Conservation (phyloP, 2,329 filamentous ascomycete genomes). For the Colletotrichum salicis region DNA sequence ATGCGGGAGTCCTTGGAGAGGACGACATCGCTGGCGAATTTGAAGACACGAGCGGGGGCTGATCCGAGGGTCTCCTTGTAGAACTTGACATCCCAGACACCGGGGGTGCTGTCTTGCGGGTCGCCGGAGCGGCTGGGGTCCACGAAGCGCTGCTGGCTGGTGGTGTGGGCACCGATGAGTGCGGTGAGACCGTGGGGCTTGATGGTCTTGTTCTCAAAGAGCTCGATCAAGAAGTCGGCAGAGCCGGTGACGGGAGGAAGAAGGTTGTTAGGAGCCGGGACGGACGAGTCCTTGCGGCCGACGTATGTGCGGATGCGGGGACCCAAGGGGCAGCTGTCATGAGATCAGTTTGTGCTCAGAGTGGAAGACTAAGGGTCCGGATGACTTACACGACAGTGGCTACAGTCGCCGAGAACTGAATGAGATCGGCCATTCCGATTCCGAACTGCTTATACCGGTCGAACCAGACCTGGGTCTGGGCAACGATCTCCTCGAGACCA, state of each 20-base stretch:
- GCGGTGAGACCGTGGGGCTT: constrained; percentile 60
- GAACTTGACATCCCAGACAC: constrained; percentile 64
- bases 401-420: constrained; percentile 62
- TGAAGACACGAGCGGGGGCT: constrained; percentile 49
- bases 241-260: constrained; percentile 55
- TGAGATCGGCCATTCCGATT: constrained; percentile 63
- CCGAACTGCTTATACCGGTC: constrained; percentile 48
- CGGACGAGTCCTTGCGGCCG: constrained; percentile 58
- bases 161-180: constrained; percentile 65
- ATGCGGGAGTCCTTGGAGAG: constrained; percentile 51
- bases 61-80: constrained; percentile 54
- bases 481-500: constrained; percentile 57
- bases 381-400: constrained; percentile 53
- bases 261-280: constrained; percentile 50
- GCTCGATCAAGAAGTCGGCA: constrained; percentile 56
- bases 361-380: background rate
- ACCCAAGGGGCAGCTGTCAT: constrained; percentile 47
- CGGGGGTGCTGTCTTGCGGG: constrained; percentile 62
- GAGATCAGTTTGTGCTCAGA: background rate
- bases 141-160: constrained; percentile 59
- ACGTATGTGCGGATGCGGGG: constrained; percentile 63
- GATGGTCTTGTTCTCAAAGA: constrained; percentile 66
- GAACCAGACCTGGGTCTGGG: constrained; percentile 51
- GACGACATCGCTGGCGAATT: constrained; percentile 54
- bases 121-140: constrained; percentile 52